phyloP scores from a whole-genome alignment of 2,329 filamentous ascomycete genomes.

The Meredithiella fracta region DNA sequence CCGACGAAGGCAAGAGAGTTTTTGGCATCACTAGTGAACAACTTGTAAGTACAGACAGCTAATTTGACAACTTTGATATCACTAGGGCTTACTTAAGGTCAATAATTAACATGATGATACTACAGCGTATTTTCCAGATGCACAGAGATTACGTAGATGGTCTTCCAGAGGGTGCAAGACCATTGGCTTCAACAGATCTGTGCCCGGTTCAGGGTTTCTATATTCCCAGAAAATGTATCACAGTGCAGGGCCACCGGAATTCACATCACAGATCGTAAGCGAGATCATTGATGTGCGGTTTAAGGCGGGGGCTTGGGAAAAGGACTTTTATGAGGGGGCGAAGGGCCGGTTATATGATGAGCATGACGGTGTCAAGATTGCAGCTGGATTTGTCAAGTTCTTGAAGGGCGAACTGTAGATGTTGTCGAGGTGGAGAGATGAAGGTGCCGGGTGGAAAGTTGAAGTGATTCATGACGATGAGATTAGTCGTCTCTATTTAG shows the following conservation, averaged over 20 bases:
- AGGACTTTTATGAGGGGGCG: conserved; percentile 46
- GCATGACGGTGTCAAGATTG: conserved; percentile 69
- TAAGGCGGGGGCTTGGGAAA: conserved; percentile 53
- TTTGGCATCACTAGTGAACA: conserved; percentile 44
- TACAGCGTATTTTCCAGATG: conserved; percentile 64
- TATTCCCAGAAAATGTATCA: conserved; percentile 45
- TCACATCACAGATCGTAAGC: conserved; percentile 51
- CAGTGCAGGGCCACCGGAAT: conserved; percentile 78
- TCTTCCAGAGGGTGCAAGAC: conserved; percentile 43
- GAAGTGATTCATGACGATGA: neutral
- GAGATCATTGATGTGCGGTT: conserved; percentile 52
- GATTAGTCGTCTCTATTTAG: neutral
- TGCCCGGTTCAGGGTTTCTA: conserved; percentile 76
- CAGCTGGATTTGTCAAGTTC: conserved; percentile 60
- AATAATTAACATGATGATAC: neutral
- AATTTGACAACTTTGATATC: no score
- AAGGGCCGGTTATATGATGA: conserved; percentile 45
- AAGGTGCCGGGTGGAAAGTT: neutral
- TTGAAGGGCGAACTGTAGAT: conserved; percentile 35
- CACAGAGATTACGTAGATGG: conserved; percentile 60
- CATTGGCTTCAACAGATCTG: conserved; percentile 45
- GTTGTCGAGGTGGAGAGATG: conserved; percentile 14
- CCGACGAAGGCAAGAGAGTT: conserved; percentile 50
- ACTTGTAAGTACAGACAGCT: conserved; percentile 24
- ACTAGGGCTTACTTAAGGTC: neutral